Percentiles rank a stretch among this genome's conserved stretches.
These are phyloP conservation scores for Curvularia sp. DNA, from an alignment of 2,329 filamentous ascomycete genomes.

Conservation along the genomic window DNA sequence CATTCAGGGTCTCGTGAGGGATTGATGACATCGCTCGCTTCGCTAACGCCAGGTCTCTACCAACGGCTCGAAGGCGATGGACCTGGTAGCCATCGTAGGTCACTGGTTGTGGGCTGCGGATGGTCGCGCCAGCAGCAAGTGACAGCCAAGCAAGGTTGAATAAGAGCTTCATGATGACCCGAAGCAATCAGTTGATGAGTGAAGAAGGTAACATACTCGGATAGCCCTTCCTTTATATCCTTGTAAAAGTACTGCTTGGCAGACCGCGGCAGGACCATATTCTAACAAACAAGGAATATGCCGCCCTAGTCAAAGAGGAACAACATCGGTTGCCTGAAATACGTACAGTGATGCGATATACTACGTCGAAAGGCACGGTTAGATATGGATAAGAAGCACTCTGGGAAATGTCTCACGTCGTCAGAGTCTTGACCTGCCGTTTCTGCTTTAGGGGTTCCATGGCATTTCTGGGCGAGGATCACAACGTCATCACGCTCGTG, in stretches of 20 bases:
- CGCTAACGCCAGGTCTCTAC: constrained; percentile 40
- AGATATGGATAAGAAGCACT: constrained; percentile 15
- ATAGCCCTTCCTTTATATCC: constrained; percentile 10
- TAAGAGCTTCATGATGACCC: constrained; percentile 24
- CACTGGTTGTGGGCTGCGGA: constrained; percentile 32
- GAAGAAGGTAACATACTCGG: neutral
- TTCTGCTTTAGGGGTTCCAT: constrained; percentile 26
- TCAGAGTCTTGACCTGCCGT: constrained; percentile 31
- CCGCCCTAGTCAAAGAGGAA: constrained; percentile 8
- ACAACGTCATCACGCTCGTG: constrained; percentile 24
- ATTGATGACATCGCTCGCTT: constrained; percentile 47
- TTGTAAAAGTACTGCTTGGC: constrained; percentile 2
- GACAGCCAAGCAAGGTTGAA: constrained; percentile 24
- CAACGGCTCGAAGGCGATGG: constrained; percentile 48
- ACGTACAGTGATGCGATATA: constrained; percentile 13
- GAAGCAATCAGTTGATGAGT: neutral
- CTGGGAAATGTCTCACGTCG: constrained; percentile 15
- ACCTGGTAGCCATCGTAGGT: constrained; percentile 54
- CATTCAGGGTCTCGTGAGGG: constrained; percentile 49
- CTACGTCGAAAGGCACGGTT: constrained; percentile 11
- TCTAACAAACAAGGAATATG: constrained; percentile 6
- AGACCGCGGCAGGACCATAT: neutral
- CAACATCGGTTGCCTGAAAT: constrained; percentile 13
- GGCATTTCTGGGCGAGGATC: constrained; percentile 30
- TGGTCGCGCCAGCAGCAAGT: constrained; percentile 24